These are phyloP conservation scores for Termitomyces sp. DNA, from an alignment of 768 basidiomycete species.

Conservation along the genomic window DNA sequence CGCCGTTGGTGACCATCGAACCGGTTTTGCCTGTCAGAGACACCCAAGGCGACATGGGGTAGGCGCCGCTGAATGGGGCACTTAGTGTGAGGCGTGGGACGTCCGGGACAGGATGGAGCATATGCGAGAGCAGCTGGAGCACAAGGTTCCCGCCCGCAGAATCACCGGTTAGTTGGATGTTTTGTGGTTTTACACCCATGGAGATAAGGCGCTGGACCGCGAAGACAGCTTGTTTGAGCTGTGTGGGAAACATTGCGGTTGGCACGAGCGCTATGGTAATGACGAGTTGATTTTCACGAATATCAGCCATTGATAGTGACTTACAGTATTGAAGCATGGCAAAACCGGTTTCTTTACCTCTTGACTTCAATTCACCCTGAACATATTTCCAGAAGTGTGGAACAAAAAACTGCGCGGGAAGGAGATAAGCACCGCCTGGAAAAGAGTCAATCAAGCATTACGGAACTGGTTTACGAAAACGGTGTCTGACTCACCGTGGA, in stretches of 20 bases:
- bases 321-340: slow-evolving; percentile 21
- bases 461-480: not conserved
- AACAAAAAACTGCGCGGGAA: slow-evolving; percentile 17
- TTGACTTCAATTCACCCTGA: slow-evolving; percentile 9
- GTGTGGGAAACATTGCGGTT: slow-evolving; percentile 23
- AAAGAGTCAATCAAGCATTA: not conserved
- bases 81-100: slow-evolving; percentile 14
- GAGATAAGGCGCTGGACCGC: slow-evolving; percentile 25
- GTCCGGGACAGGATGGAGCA: slow-evolving; percentile 22
- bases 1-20: slow-evolving; percentile 11
- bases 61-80: slow-evolving; percentile 17
- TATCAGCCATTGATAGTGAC: not conserved
- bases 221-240: slow-evolving; percentile 19
- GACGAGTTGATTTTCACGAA: too few relatives aligned
- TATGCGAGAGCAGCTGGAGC: slow-evolving; percentile 22
- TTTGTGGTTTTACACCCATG: slow-evolving; percentile 19
- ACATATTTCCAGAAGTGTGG: slow-evolving; percentile 21
- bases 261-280: slow-evolving; percentile 20
- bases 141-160: slow-evolving; percentile 30
- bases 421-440: slow-evolving; percentile 24
- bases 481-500: slow-evolving; percentile 22
- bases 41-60: slow-evolving; percentile 29
- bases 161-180: slow-evolving; percentile 26
- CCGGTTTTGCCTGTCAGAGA: slow-evolving; percentile 13
- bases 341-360: slow-evolving; percentile 16